Base-by-base conservation (phyloP, 2,329 filamentous ascomycete species). In the Gaeumannomyces sp. region DNA sequence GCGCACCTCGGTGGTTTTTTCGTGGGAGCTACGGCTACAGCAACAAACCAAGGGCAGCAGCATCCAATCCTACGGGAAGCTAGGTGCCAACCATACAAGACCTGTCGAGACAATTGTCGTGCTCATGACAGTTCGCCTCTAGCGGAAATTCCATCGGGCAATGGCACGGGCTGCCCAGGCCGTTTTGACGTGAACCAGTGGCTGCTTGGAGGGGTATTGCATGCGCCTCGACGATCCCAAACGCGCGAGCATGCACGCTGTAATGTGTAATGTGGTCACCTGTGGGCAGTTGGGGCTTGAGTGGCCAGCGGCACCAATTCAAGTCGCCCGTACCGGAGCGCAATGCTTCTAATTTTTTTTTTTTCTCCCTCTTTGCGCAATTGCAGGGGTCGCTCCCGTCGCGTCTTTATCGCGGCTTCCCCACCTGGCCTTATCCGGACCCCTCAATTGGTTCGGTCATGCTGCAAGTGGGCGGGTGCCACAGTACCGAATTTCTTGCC, bases 401-500 rank as follows among this genome's bases (percentile, higher is more conserved):
- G 45, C 45, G 45, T 53, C 6, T 22, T 53, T 53, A 53, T 53
- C 57, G 25, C 25, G 57, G 11, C 57, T 8, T 16, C 28, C 59
- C 27, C 59, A 60, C 27, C n/a, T 4, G 19, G 8, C 14, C 14
- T 25, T 60, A 60, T 60, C 57, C 10, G 29, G 6, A 16, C 2
- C 11, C 16, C 31, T 1, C 59, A 4, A 60, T 60, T 60, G 59
- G 59, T 5, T 60, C 14, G 31, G 22, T 4, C 19, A 35, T 35
- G 45, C 19, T 53, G 25, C 57, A 25, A 59, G 25, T 59, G 57
- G 57, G 25, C 57, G 57, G 57, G 59, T n/a, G 59, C 59, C 59
- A 35, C 59, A 53, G 45, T 53, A 22, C 45, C 45, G 27, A 60
- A 22, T 60, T 60, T 60, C 31, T 25, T 60, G 59, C 59, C 59